Conservation (phyloP, 352 stramenopile genomes). For the Globisporangium uncinulatum region DNA sequence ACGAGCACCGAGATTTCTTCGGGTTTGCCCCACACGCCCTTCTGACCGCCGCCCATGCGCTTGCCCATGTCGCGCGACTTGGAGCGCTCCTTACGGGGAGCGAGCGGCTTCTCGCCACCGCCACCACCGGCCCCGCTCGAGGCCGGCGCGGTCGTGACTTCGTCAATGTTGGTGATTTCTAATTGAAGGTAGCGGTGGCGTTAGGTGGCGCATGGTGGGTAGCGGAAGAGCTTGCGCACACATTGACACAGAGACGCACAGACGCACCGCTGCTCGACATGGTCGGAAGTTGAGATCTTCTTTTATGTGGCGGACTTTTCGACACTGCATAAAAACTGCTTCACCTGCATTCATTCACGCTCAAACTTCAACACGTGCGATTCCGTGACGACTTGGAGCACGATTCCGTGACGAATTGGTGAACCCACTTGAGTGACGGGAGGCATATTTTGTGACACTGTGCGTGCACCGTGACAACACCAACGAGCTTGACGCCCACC, state of each 20-base stretch:
- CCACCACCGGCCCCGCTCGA: slow-evolving; percentile 16
- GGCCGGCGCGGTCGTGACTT: slow-evolving; percentile 2
- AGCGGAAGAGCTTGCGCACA: not conserved
- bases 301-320: not conserved
- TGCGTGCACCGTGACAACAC: too few species aligned
- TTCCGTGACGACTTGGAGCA: not conserved
- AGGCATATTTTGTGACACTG: too few species aligned
- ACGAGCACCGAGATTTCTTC: slow-evolving; percentile 48
- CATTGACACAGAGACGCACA: not conserved
- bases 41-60: slow-evolving; percentile 85
- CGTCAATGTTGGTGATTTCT: slow-evolving; percentile 14
- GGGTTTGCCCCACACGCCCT: slow-evolving; percentile 74
- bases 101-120: slow-evolving; percentile 46
- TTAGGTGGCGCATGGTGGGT: too few species aligned
- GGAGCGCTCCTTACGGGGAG: slow-evolving; percentile 69
- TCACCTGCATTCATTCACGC: not conserved
- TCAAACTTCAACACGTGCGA: not conserved
- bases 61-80: slow-evolving; percentile 84
- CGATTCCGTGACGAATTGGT: too few species aligned
- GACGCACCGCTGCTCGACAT: not conserved
- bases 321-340: slow-evolving; percentile 2
- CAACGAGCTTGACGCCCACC: too few species aligned
- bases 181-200: too few species aligned
- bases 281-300: not conserved
- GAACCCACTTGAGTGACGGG: too few species aligned